Percentiles rank a stretch among this genome's conserved stretches.
These are phyloP conservation scores for Castanospermum australe DNA, from an alignment of 306 rosid species.

Conservation along the genomic window DNA sequence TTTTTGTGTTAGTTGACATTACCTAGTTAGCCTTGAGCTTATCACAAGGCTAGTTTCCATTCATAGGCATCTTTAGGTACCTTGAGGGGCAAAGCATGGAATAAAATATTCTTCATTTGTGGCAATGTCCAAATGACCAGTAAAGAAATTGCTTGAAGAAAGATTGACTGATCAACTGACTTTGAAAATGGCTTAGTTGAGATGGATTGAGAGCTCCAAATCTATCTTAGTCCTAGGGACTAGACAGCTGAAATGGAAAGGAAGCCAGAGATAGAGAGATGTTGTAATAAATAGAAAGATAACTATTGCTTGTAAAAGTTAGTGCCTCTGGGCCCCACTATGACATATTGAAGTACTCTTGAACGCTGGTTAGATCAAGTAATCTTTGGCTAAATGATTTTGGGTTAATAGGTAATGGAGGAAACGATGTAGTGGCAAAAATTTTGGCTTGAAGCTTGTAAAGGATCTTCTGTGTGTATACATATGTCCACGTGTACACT, in stretches of 20 bases:
- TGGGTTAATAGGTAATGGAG: not conserved
- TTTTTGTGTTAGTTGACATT: not conserved
- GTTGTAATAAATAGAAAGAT: not conserved
- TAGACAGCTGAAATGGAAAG: not conserved
- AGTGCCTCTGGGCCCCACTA: not conserved
- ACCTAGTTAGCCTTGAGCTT: not conserved
- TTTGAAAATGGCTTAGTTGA: not conserved
- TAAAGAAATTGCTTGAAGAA: not conserved
- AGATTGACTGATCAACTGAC: not conserved
- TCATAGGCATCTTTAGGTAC: not conserved
- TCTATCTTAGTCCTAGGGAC: not conserved
- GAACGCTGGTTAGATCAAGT: not conserved
- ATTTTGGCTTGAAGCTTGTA: not conserved
- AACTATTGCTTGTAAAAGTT: not conserved
- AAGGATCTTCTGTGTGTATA: not conserved
- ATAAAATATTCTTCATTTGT: not conserved
- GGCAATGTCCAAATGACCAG: not conserved
- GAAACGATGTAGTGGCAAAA: not conserved
- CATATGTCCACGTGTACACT: too few species aligned
- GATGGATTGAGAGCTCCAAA: not conserved
- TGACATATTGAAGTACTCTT: not conserved
- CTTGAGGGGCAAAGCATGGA: not conserved
- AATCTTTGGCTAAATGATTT: not conserved
- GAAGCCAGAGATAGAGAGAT: not conserved
- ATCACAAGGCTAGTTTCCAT: not conserved